These are phyloP conservation scores for Fusarium xylarioides DNA, from an alignment of 2,329 filamentous ascomycete genomes.

Conservation along the genomic window DNA sequence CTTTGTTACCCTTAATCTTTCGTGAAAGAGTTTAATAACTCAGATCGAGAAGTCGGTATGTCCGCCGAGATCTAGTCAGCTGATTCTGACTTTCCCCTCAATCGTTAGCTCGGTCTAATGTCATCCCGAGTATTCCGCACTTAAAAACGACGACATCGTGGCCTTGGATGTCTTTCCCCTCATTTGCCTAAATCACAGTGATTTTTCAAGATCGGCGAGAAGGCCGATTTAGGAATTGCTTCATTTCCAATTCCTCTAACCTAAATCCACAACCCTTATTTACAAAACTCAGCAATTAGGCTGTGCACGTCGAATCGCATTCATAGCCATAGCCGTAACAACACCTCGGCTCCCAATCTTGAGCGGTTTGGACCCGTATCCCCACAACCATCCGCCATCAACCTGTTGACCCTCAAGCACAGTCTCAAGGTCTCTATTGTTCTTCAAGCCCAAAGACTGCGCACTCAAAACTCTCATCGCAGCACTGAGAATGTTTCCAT, in stretches of 20 bases:
- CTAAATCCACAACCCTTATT: background rate
- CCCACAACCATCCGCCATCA: constrained; percentile 7
- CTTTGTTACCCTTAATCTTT: rapidly evolving
- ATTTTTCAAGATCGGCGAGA: background rate
- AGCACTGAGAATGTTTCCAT: background rate
- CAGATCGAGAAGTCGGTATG: background rate
- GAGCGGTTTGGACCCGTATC: background rate
- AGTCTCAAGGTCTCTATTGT: background rate
- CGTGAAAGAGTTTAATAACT: background rate
- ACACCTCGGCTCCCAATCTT: constrained; percentile 6
- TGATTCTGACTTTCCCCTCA: constrained; percentile 2
- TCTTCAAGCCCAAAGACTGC: background rate
- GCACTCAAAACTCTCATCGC: background rate
- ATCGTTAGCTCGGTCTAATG: constrained; percentile 2
- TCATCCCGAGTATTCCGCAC: background rate
- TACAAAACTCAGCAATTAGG: background rate
- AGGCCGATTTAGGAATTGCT: background rate
- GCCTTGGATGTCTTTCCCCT: background rate
- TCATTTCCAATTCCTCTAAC: background rate
- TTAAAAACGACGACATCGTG: background rate
- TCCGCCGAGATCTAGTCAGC: background rate
- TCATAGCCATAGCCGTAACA: constrained; percentile 5
- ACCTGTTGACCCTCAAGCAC: background rate
- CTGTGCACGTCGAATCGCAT: background rate
- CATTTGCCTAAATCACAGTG: background rate